Evolutionary conservation across 345 rosid genomes (phyloP).

Genomic region (Citrus sinensis): DVS_A1.0 CM039169.1:8720001-8720500

Average conservation of each 20-base stretch:
- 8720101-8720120: neutral
- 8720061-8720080: neutral
- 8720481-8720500: accelerated
- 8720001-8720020: neutral
- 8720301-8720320: no score
- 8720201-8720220: neutral
- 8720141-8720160: neutral
- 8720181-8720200: neutral
- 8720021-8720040: neutral
- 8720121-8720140: neutral
- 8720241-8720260: neutral
- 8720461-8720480: no score
- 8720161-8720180: neutral
- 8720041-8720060: neutral
- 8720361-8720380: no score
- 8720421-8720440: no score
- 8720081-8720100: neutral
- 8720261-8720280: neutral
- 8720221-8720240: neutral
- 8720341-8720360: no score
- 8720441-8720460: no score
- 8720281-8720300: no score
- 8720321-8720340: no score
- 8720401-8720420: no score
- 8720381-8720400: no score